Percentiles rank a stretch among this genome's conserved stretches.
phyloP scores from a whole-genome alignment of 805 yeast species.

The Starmerella powellii region DNA sequence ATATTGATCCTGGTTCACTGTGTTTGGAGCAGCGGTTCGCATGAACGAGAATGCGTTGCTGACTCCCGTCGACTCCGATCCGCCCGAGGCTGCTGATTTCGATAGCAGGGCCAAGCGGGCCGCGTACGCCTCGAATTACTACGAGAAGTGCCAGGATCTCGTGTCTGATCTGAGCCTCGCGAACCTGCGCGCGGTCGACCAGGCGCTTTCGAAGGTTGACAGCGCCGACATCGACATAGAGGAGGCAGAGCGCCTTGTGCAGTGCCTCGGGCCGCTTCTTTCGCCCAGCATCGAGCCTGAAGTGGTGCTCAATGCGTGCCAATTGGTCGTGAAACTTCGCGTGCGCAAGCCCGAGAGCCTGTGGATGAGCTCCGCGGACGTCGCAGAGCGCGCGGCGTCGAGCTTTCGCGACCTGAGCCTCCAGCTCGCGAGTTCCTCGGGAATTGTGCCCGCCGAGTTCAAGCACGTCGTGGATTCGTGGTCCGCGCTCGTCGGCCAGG shows the following conservation, averaged over 20 bases:
- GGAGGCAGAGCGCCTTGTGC: conserved; percentile 1
- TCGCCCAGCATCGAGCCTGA: background rate
- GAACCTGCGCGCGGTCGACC: background rate
- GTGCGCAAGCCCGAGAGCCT: background rate
- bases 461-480: conserved; percentile 3
- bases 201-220: conserved; percentile 1
- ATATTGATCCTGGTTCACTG: too few relatives aligned
- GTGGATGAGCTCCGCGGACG: background rate
- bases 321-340: conserved; percentile 1
- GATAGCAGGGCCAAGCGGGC: background rate
- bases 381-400: conserved; percentile 1
- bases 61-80: background rate
- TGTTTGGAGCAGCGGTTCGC: too few relatives aligned
- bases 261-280: background rate
- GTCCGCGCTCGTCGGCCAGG: background rate
- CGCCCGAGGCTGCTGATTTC: background rate
- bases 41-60: too few relatives aligned
- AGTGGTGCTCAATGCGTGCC: background rate
- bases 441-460: background rate
- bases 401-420: conserved; percentile 3
- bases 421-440: background rate
- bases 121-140: conserved; percentile 1
- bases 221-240: conserved; percentile 4
- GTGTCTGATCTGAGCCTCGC: background rate
- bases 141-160: conserved; percentile 1